Percentiles rank a stretch among this genome's conserved stretches.
phyloP scores from a whole-genome alignment of 139 green algal genomes.

The Chlamydomonas urium region DNA sequence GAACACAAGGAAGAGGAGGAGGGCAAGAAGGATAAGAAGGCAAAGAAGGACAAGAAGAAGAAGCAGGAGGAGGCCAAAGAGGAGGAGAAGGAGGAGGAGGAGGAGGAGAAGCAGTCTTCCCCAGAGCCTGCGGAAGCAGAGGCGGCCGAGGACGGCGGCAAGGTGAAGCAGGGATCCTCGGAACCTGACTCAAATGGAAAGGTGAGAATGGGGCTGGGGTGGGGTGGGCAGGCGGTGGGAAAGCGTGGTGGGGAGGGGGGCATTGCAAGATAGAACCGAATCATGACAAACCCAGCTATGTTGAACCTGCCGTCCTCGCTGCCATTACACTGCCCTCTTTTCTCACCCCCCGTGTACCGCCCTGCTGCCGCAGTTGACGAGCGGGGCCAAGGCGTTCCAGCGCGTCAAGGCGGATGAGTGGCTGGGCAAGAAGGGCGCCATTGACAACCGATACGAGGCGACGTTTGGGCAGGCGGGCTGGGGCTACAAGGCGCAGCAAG shows the following conservation, averaged over 20 bases:
- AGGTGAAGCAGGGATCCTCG: no score
- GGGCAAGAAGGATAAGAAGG: slow-evolving; percentile 16
- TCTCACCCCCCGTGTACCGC: neutral
- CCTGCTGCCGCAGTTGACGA: slow-evolving; percentile 10
- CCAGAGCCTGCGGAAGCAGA: neutral
- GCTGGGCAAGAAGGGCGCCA: slow-evolving; percentile 74
- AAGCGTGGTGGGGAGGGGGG: no score
- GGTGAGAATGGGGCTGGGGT: no score
- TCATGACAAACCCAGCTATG: neutral
- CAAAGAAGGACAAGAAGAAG: slow-evolving; percentile 6
- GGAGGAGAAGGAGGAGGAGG: slow-evolving; percentile 6
- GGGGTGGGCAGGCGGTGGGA: no score
- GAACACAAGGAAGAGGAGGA: slow-evolving; percentile 22
- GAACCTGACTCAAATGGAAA: no score
- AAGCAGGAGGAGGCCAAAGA: slow-evolving; percentile 11
- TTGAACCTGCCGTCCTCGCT: neutral
- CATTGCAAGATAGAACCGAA: no score
- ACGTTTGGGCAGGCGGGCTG: slow-evolving; percentile 76
- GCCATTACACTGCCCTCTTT: neutral
- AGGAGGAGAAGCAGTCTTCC: neutral
- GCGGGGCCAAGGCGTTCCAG: slow-evolving; percentile 67
- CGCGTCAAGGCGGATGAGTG: slow-evolving; percentile 75
- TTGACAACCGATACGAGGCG: slow-evolving; percentile 51
- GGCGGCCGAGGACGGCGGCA: slow-evolving; percentile 8
- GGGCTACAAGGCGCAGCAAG: slow-evolving; percentile 89